Base-by-base conservation (phyloP, 306 rosid genomes). In the Adenanthera pavonina region DNA sequence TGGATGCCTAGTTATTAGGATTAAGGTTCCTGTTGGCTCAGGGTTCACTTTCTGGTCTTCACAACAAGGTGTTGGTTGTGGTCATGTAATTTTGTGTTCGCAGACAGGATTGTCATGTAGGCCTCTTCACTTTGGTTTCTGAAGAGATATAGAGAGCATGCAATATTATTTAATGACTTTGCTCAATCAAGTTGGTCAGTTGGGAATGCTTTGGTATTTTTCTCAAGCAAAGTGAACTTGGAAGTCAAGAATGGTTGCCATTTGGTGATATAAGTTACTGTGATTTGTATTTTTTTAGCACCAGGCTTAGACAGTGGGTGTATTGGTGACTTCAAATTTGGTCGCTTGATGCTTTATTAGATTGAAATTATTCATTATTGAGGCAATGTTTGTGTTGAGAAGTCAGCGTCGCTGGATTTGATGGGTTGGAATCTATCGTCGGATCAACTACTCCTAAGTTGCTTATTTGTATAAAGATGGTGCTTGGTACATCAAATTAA, bases 301-400 rank as follows among this genome's bases (percentile, higher is more conserved):
- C 56, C 77, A 57, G 69, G 82, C 77, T 47, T 70, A 83, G 72
- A 78, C 75, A 76, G 76, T 69, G 47, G 62, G 72, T 52, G 13
- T 76, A 72, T 48, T 13, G 72, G 25, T 62, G 76, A 57, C 49
- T 54, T 59, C 19, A 33, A 19, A 66, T 76, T 53, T 83, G 38
- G 47, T 35, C 16, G 81, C 65, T 76, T 86, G 80, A 70, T 75
- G 78, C 56, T 60, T 61, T 53, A 47, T 75, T 71, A 2, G 59
- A 67, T 36, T 52, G 4, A 19, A 75, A 73, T 78, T 71, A 72
- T 86, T 79, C 76, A 56, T 72, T 82, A 65, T 64, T 72, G 81
- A 60, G 81, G 56, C 48, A 60, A 73, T 77, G 81, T 79, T 83
- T 76, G 74, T 8, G 2, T 75, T 72, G 49, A 57, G 80, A 79